Base-by-base conservation (phyloP, 306 rosid genomes). In the Echinosophora koreensis region DNA sequence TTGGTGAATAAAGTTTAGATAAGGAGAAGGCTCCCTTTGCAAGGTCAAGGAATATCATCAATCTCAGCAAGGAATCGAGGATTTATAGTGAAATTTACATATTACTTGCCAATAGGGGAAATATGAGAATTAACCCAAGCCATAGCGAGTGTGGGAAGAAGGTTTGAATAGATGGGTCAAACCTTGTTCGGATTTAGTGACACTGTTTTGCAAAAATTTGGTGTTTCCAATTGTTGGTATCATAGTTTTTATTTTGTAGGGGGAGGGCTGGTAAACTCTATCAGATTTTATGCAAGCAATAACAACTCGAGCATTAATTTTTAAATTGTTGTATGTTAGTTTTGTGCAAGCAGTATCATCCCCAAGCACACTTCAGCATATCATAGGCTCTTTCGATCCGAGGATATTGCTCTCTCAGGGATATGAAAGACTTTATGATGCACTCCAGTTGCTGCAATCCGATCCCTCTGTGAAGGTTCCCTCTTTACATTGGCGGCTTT, bases 401-500 rank as follows among this genome's bases (percentile, higher is more conserved):
- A 88, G 68, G 72, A 57, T 74, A 2, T 78, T 86, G 71, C 41
- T 80, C 27, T 81, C 89, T 15, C 71, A 52, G 2, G 94, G 94
- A 64, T 84, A 69, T 65, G 59, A 66, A 67, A 86, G 79, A 63
- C 57, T 89, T 49, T 52, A 58, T 54, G 81, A 88, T 47, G 92
- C 90, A 72, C 72, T 89, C 74, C 88, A 38, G 60, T 70, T 87
- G 84, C 76, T 88, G 63, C 90, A 69, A 70, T 69, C 77, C 14
- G 95, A 91, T 84, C 89, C 89, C 30, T 70, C 81, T 10, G 55
- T 89, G 51, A 86, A 88, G 97, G 95, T 91, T 14, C 39, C 28
- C 55, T 42, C 73, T 55, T 67, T 17, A 61, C 49, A 72, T 72
- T 6, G 13, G 8, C 58, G 18, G 58, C 63, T 49, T 49, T 35